Conservation (phyloP, 108 stramenopile genomes). For the Skeletonema costatum region DNA sequence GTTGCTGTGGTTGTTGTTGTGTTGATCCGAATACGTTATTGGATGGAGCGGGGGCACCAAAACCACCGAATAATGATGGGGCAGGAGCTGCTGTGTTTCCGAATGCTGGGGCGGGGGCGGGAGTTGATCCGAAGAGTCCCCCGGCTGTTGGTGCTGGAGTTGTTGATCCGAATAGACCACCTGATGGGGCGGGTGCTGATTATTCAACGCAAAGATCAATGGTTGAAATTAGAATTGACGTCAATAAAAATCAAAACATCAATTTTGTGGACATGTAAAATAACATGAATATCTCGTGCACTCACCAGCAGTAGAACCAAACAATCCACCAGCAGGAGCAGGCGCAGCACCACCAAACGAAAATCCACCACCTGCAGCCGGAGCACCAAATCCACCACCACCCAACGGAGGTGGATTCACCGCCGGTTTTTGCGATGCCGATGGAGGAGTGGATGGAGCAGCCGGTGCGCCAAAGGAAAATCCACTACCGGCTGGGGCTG, state of each 20-base stretch:
- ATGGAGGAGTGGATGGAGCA: slow-evolving; percentile 21
- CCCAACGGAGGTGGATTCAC: slow-evolving; percentile 16
- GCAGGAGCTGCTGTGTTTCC: slow-evolving; percentile 14
- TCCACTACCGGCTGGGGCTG: slow-evolving; percentile 1
- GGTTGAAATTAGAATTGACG: background rate
- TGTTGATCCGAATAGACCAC: slow-evolving; percentile 33
- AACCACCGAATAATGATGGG: slow-evolving; percentile 11
- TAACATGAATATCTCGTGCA: background rate
- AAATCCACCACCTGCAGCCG: slow-evolving; percentile 7
- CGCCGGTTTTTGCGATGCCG: slow-evolving; percentile 16
- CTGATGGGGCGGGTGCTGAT: slow-evolving; percentile 32
- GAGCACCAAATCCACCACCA: background rate
- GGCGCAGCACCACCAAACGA: slow-evolving; percentile 4
- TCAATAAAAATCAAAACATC: background rate
- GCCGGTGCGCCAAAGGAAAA: slow-evolving; percentile 1
- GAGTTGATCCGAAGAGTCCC: slow-evolving; percentile 31
- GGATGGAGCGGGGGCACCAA: background rate
- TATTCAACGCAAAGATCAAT: background rate
- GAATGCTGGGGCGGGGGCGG: slow-evolving; percentile 37
- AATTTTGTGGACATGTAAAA: background rate
- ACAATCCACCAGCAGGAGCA: slow-evolving; percentile 16
- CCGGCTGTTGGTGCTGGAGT: slow-evolving; percentile 5
- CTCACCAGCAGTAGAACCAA: slow-evolving; percentile 18
- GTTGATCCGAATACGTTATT: background rate
- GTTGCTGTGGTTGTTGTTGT: slow-evolving; percentile 3